A percentile compares a stretch with the other conserved stretches of the same genome.
phyloP scores from a whole-genome alignment of 2,329 filamentous ascomycete genomes.

The Fusarium nurragi region DNA sequence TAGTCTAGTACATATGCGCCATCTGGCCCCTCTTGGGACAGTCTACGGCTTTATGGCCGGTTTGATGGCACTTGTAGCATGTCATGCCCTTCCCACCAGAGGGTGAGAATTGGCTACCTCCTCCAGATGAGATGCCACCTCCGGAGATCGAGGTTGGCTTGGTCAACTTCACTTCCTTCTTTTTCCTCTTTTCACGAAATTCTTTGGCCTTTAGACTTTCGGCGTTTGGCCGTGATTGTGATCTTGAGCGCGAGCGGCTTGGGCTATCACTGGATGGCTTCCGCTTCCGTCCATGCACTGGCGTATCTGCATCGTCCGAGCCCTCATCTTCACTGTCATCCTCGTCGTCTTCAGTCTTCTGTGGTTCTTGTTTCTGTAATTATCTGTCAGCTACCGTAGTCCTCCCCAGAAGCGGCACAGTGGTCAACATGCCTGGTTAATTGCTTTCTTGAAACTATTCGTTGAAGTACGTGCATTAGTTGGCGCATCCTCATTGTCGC shows the following conservation, averaged over 20 bases:
- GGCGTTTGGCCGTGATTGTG: conserved; percentile 41
- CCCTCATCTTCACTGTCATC: conserved; percentile 44
- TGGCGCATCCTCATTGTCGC: conserved; percentile 48
- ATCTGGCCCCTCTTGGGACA: conserved; percentile 56
- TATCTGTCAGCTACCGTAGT: conserved; percentile 12
- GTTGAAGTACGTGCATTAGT: conserved; percentile 51
- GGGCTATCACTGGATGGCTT: conserved; percentile 41
- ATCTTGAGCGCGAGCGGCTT: conserved; percentile 49
- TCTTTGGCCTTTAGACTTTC: conserved; percentile 54
- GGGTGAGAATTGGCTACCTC: conserved; percentile 39
- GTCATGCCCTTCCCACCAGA: conserved; percentile 46
- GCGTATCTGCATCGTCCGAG: conserved; percentile 40
- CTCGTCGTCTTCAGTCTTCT: conserved; percentile 29
- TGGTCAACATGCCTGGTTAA: conserved; percentile 44
- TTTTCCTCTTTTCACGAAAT: conserved; percentile 67
- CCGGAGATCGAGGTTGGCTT: conserved; percentile 64
- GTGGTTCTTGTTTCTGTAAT: conserved; percentile 28
- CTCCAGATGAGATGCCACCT: conserved; percentile 59
- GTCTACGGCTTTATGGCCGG: conserved; percentile 67
- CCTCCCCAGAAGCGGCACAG: not conserved
- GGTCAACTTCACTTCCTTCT: conserved; percentile 74
- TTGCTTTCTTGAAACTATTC: conserved; percentile 43
- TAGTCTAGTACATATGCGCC: not conserved
- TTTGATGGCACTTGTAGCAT: conserved; percentile 70
- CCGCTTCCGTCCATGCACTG: conserved; percentile 42